Conservation (phyloP, 768 basidiomycete species). For the Leccinellum rugosiceps region DNA sequence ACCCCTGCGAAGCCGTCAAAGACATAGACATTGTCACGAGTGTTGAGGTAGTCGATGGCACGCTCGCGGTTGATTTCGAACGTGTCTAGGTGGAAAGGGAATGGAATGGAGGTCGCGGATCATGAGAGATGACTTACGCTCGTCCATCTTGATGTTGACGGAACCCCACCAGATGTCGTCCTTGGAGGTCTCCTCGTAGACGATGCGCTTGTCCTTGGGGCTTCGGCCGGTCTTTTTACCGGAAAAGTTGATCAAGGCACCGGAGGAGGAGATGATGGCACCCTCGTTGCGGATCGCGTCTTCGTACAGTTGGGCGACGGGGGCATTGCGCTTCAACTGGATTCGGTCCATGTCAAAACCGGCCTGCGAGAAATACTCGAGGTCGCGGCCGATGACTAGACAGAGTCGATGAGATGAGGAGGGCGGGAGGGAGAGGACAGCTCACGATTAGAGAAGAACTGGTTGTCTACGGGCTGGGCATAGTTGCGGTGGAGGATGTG, state of each 20-base stretch:
- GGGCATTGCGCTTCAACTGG: conserved; percentile 91
- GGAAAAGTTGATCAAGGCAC: conserved; percentile 98
- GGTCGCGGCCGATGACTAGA: conserved; percentile 85
- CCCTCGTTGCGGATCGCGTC: conserved; percentile 99
- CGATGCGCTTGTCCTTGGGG: conserved; percentile 99
- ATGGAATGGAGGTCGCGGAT: neutral
- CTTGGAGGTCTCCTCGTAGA: conserved; percentile 94
- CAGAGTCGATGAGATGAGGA: conserved; percentile 5
- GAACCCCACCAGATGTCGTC: conserved; percentile 99
- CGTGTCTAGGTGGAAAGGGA: conserved; percentile 57
- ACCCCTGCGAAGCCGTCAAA: conserved; percentile 95
- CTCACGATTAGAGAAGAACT: conserved; percentile 58
- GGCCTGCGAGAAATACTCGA: conserved; percentile 97
- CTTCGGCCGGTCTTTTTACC: conserved; percentile 98
- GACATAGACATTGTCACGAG: conserved; percentile 96
- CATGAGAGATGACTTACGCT: conserved; percentile 53
- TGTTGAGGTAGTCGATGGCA: conserved; percentile 98
- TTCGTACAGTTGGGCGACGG: conserved; percentile 89
- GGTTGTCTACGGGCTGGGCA: conserved; percentile 69
- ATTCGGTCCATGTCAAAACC: conserved; percentile 99
- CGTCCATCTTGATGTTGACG: conserved; percentile 99
- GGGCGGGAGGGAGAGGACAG: conserved; percentile 8
- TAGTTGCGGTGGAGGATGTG: conserved; percentile 88
- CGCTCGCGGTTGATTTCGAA: conserved; percentile 99
- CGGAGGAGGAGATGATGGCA: conserved; percentile 93